phyloP scores from a whole-genome alignment of 2,329 filamentous ascomycete species.

The Colletotrichum scovillei region DNA sequence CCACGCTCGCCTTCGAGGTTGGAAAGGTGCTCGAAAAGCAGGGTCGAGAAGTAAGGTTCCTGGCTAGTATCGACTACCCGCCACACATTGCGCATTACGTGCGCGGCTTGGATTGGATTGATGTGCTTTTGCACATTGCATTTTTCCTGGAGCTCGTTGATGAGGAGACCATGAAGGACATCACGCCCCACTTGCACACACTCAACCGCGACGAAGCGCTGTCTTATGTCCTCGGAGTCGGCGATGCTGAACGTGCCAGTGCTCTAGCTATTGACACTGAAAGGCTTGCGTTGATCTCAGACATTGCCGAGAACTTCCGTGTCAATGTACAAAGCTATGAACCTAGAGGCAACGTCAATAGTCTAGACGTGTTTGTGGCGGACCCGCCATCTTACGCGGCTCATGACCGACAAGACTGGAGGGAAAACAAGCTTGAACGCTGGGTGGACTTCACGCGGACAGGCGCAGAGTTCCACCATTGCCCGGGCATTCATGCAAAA shows the following conservation, averaged over 20 bases:
- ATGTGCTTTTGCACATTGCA: conserved; percentile 46
- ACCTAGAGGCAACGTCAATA: conserved; percentile 21
- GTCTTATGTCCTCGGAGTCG: conserved; percentile 17
- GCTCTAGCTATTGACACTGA: conserved; percentile 22
- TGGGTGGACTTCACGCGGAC: conserved; percentile 22
- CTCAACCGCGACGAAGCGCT: conserved; percentile 23
- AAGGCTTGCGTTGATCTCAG: conserved; percentile 24
- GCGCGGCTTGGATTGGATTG: conserved; percentile 45
- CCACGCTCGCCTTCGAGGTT: conserved; percentile 57
- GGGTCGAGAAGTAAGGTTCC: conserved; percentile 51
- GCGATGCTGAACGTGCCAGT: conserved; percentile 8
- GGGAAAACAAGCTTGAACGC: conserved; percentile 18
- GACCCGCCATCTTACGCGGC: conserved; percentile 27
- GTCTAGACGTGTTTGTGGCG: conserved; percentile 32
- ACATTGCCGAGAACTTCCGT: conserved; percentile 31
- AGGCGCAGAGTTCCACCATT: conserved; percentile 21
- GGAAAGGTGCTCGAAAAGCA: conserved; percentile 52
- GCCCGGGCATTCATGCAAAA: conserved; percentile 27
- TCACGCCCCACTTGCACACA: conserved; percentile 15
- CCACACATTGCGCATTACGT: conserved; percentile 54
- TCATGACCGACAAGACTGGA: conserved; percentile 24
- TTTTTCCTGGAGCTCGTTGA: conserved; percentile 48
- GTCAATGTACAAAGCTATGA: conserved; percentile 30
- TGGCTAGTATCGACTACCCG: conserved; percentile 54
- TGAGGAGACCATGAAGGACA: conserved; percentile 39